Base-by-base conservation (phyloP, 2,329 filamentous ascomycete species). In the Fusarium sp. region DNA sequence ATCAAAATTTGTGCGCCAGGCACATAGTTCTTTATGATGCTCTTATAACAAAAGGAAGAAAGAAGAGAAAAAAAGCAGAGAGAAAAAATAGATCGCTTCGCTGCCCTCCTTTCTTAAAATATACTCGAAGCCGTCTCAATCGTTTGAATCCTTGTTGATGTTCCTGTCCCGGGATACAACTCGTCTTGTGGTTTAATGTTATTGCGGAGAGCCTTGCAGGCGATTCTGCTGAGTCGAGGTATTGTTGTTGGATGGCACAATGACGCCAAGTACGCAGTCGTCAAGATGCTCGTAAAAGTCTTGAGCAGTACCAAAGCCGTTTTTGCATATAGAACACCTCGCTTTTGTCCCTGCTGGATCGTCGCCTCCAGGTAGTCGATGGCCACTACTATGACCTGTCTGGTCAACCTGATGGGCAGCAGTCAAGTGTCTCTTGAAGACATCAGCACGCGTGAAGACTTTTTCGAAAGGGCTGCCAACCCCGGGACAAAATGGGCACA, bases 261-360 rank as follows among this genome's bases (percentile, higher is more conserved):
- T 85, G 13, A 85, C 84, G 46, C 84, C 84, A 39, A 87, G 77
- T 31, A 87, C 84, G 51, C 85, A 87, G 67, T 87, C 85, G 65
- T 90, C 94, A 66, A 97, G 81, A 81, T 98, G 94, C 79, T 98
- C 94, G 76, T 98, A 97, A 79, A 97, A 97, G 73, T 97, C 94
- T 77, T 98, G 94, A 3, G 94, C 92, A 59, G 90, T 94, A 67
- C 84, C 84, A 75, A 97, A 98, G 12, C 80, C 79, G 7, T 87
- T 91, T 38, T 88, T 85, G 77, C 94, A 98, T 64, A 95, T 98
- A 4, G 92, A 96, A 77, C 94, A 98, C 75, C 90, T 92, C 64
- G 93, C 93, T 46, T 91, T 91, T 8, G 87, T 84, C 26, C 72
- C 61, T 19, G 68, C 56, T 29, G 56, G 48, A 22, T 61, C 65